These are phyloP conservation scores for Dactylis glomerata DNA, from an alignment of 176 grass and related monocot genomes.

Conservation along the genomic window DNA sequence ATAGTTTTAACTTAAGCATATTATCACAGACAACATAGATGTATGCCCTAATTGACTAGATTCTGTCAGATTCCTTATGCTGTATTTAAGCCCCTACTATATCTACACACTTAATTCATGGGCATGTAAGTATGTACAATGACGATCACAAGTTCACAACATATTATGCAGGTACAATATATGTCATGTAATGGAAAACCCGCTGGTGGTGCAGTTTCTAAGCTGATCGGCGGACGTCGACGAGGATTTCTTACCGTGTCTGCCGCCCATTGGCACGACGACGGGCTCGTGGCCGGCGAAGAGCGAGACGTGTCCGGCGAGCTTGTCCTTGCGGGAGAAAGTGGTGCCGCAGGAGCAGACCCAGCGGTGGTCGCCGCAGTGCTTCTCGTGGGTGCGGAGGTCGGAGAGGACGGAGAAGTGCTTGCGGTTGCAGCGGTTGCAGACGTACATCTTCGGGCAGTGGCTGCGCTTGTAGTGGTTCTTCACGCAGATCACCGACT, in stretches of 20 bases:
- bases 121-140: neutral
- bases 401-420: constrained; percentile 93
- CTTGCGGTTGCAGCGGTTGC: constrained; percentile 92
- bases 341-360: constrained; percentile 85
- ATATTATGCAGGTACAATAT: neutral
- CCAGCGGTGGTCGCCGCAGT: constrained; percentile 90
- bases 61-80: neutral
- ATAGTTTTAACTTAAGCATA: neutral
- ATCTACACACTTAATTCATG: neutral
- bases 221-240: neutral
- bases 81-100: neutral
- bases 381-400: constrained; percentile 92
- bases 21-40: neutral
- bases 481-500: constrained; percentile 79
- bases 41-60: neutral
- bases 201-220: neutral
- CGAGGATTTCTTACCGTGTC: neutral
- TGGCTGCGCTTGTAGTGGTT: constrained; percentile 99
- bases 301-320: constrained; percentile 62
- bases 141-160: neutral
- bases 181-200: constrained; percentile 1
- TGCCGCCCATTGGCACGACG: constrained; percentile 12
- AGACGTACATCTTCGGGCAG: constrained; percentile 96
- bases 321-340: constrained; percentile 96
- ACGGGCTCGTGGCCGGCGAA: constrained; percentile 66